Conservation (phyloP, 495 filamentous ascomycete genomes). For the Penicillium simplicissimum region DNA sequence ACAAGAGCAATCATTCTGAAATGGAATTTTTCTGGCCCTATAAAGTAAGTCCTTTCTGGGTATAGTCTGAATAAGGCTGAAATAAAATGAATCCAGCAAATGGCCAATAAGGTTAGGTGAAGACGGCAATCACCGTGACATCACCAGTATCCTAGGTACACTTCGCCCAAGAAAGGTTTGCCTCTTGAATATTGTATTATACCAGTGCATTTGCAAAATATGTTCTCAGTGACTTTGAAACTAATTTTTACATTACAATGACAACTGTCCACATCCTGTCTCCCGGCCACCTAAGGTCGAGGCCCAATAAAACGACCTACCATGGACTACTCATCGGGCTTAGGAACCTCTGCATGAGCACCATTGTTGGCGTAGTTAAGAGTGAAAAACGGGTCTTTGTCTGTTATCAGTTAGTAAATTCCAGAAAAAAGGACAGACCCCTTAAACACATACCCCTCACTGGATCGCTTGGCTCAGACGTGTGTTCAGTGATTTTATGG, state of each 20-base stretch:
- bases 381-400: slow-evolving; percentile 9
- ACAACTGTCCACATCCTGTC: neutral
- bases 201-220: neutral
- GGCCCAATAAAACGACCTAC: neutral
- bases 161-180: neutral
- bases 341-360: slow-evolving; percentile 12
- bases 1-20: too few relatives aligned
- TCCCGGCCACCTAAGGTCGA: neutral
- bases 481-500: slow-evolving; percentile 26
- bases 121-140: slow-evolving; percentile 23
- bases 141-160: slow-evolving; percentile 14
- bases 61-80: too few relatives aligned
- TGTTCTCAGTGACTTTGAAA: neutral
- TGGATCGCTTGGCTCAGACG: slow-evolving; percentile 9
- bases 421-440: too few relatives aligned
- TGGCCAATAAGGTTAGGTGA: neutral
- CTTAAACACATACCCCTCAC: slow-evolving; percentile 8
- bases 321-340: slow-evolving; percentile 14
- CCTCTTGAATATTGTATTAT: neutral
- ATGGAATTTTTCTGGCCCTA: too few relatives aligned
- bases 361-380: slow-evolving; percentile 13
- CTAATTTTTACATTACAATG: neutral
- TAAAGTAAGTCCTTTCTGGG: too few relatives aligned
- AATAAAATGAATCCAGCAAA: neutral
- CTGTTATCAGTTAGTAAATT: neutral